A percentile compares a stretch with the other conserved stretches of the same genome.
Evolutionary conservation across 2,329 filamentous ascomycete species (phyloP).

Genomic region (Clarireedia monteithiana): DNA sequence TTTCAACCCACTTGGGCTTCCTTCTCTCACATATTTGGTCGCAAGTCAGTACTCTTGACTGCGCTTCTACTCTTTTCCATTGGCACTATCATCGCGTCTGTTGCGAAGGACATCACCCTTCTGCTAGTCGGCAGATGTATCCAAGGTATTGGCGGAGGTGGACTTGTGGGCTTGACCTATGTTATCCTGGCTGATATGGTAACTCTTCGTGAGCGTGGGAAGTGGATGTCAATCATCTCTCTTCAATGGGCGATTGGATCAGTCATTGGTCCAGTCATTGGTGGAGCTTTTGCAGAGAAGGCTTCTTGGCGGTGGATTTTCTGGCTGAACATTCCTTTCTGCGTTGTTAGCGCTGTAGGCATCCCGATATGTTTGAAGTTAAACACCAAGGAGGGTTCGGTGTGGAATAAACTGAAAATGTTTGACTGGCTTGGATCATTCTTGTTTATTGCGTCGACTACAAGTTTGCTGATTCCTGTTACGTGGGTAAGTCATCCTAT

Average conservation of each 20-base stretch:
- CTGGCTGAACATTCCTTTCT: slow-evolving; percentile 23
- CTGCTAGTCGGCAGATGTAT: slow-evolving; percentile 32
- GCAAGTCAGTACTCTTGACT: slow-evolving; percentile 17
- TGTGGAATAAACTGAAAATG: slow-evolving; percentile 14
- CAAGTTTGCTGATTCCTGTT: slow-evolving; percentile 51
- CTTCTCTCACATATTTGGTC: slow-evolving; percentile 21
- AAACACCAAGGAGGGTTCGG: slow-evolving; percentile 16
- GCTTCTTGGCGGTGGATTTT: slow-evolving; percentile 27
- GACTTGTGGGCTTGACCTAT: slow-evolving; percentile 38
- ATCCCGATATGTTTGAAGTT: slow-evolving; percentile 22
- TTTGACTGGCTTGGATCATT: slow-evolving; percentile 56
- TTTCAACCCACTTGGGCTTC: slow-evolving; percentile 39
- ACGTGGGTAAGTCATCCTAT: slow-evolving; percentile 39
- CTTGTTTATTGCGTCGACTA: slow-evolving; percentile 51
- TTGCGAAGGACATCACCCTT: slow-evolving; percentile 22
- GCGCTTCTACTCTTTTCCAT: slow-evolving; percentile 19
- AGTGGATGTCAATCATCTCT: slow-evolving; percentile 27
- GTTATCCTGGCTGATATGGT: slow-evolving; percentile 40
- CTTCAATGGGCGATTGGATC: slow-evolving; percentile 24
- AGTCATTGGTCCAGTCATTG: slow-evolving; percentile 31
- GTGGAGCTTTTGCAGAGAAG: slow-evolving; percentile 35
- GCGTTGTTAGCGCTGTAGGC: slow-evolving; percentile 14
- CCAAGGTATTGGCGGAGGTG: slow-evolving; percentile 43
- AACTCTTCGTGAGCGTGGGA: slow-evolving; percentile 33
- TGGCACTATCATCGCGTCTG: slow-evolving; percentile 27